Conservation (phyloP, 352 stramenopile species). For the Thraustochytrium striatum region DNA sequence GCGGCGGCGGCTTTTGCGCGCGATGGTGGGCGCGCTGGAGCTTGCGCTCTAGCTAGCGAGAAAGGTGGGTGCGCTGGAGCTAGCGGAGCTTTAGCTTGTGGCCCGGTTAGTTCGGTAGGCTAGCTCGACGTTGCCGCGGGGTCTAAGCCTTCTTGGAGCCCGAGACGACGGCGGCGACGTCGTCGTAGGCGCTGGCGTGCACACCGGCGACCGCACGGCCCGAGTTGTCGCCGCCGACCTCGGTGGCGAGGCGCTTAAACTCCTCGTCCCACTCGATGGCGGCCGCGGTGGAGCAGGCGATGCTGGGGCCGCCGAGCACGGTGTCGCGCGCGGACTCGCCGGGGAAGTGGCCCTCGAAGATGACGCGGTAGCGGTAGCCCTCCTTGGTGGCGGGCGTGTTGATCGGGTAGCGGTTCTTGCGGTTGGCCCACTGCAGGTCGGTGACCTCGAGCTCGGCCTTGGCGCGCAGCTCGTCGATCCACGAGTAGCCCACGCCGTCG, state of each 20-base stretch:
- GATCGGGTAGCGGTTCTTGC: slow-evolving; percentile 90
- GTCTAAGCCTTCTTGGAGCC: background rate
- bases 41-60: too few species aligned
- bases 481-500: slow-evolving; percentile 97
- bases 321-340: slow-evolving; percentile 90
- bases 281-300: slow-evolving; percentile 94
- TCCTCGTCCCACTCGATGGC: slow-evolving; percentile 95
- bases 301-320: slow-evolving; percentile 92
- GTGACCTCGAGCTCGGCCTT: slow-evolving; percentile 85
- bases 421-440: slow-evolving; percentile 89
- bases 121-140: too few species aligned
- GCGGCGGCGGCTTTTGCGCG: too few species aligned
- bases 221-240: slow-evolving; percentile 72
- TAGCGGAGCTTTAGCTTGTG: too few species aligned
- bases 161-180: slow-evolving; percentile 22
- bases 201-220: slow-evolving; percentile 88
- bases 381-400: slow-evolving; percentile 98
- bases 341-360: slow-evolving; percentile 97
- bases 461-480: slow-evolving; percentile 95
- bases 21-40: too few species aligned
- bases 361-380: slow-evolving; percentile 85
- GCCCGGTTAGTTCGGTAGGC: too few species aligned
- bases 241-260: slow-evolving; percentile 67
- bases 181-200: slow-evolving; percentile 66
- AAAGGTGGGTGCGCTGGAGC: too few species aligned